phyloP scores from a whole-genome alignment of 192 early-diverging fungal genomes.

The Linnemannia schmuckeri region DNA sequence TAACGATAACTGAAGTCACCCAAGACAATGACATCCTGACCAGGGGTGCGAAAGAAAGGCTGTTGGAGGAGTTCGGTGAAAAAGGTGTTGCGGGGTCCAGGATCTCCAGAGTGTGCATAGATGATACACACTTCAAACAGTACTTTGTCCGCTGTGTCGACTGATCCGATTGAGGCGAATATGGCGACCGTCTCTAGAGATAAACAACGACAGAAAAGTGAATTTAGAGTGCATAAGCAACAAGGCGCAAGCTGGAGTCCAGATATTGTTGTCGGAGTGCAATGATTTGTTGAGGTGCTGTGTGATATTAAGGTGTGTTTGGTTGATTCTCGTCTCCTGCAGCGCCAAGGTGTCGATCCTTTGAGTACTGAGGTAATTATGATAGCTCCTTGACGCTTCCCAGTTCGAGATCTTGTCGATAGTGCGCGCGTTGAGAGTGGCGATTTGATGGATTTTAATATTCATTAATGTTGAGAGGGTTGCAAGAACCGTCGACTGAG shows the following conservation, averaged over 20 bases:
- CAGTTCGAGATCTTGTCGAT: not conserved
- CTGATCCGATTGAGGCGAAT: not conserved
- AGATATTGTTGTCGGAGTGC: not conserved
- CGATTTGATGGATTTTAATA: constrained; percentile 3
- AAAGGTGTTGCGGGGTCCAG: not conserved
- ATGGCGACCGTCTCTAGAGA: not conserved
- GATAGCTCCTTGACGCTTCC: not conserved
- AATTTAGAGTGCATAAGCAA: not conserved
- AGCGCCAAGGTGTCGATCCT: constrained; percentile 1
- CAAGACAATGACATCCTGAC: not conserved
- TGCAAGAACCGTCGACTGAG: not conserved
- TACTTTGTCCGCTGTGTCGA: not conserved
- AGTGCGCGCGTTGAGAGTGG: not conserved
- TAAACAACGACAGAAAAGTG: not conserved
- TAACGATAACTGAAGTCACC: constrained; percentile 7
- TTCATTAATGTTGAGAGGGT: not conserved
- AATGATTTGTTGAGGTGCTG: not conserved
- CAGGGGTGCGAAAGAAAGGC: not conserved
- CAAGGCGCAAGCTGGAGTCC: not conserved
- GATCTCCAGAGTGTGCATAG: not conserved
- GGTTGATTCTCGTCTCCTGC: constrained; percentile 6
- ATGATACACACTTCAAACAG: not conserved
- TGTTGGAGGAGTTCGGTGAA: not conserved
- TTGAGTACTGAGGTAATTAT: not conserved
- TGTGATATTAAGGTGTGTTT: not conserved